Base-by-base conservation (phyloP, 2,329 filamentous ascomycete genomes). In the Venturia pyrina region DNA sequence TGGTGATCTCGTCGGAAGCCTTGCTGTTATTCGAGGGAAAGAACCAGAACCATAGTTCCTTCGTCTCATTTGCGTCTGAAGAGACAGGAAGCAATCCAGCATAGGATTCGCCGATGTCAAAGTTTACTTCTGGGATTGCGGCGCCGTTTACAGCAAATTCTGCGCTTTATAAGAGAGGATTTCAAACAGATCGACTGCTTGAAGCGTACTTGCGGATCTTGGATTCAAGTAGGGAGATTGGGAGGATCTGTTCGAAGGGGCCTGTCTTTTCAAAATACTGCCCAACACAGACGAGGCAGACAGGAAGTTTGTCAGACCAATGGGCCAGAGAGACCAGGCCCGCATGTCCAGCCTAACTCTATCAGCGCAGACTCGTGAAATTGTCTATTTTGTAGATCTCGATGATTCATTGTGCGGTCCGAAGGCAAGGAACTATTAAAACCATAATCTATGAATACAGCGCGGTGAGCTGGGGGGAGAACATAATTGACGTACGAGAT, bases 31-130 rank as follows among this genome's bases (percentile, higher is more conserved):
- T 72, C 0, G 80, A 80, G 3, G 82, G 82, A 68, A 82, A 83
- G 72, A 82, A 84, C 81, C 81, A 83, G 71, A 84, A 83, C 73
- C 78, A 83, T 21, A 83, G 72, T 53, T 53, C 48, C 11, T 53
- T 53, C 68, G 78, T 72, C n/a, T 77, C 75, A 43, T 80, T 78
- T 66, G 82, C 80, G 11, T 75, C 66, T 68, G 70, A 73, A 65
- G 73, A 74, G 69, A 87, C 85, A 6, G 85, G 83, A 10, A 87
- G 72, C 3, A 83, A 75, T 53, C 78, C 77, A 59, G 78, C 77
- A 48, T 79, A 79, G 6, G 72, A 75, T 68, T 79, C 77, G 65
- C 76, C 77, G 68, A 79, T 75, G 68, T 80, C 76, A 67, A 80
- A 80, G 65, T 76, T 69, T 21, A 81, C 77, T 46, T 78, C 73